These are phyloP conservation scores for Verticillium klebahnii DNA, from an alignment of 2,329 filamentous ascomycete species.

Conservation along the genomic window DNA sequence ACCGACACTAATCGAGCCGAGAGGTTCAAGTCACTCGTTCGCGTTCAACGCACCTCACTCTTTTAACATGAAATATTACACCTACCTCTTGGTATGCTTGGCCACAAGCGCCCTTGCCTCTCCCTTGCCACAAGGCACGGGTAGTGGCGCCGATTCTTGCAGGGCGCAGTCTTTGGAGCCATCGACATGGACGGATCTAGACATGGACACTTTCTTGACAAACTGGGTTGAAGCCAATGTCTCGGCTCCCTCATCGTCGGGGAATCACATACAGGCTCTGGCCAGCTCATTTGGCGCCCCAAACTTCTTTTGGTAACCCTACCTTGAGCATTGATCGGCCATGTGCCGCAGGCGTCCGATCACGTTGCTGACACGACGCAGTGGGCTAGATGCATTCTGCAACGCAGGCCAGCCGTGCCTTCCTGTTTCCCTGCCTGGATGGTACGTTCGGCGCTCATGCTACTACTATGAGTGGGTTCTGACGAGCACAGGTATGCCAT, in stretches of 20 bases:
- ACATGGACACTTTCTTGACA: neutral
- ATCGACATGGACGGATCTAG: neutral
- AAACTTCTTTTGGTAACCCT: constrained; percentile 6
- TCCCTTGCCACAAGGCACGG: neutral
- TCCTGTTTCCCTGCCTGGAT: neutral
- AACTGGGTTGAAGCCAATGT: too few relatives aligned
- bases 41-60: too few relatives aligned
- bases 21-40: too few relatives aligned
- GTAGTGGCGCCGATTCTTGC: neutral
- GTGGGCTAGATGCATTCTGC: constrained; percentile 4
- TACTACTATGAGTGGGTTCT: neutral
- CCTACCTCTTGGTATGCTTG: neutral
- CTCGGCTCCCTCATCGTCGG: too few relatives aligned
- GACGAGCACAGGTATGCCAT: constrained; percentile 1
- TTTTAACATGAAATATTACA: too few relatives aligned
- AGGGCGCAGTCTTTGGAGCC: neutral
- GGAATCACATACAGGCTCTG: constrained; percentile 1
- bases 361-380: neutral
- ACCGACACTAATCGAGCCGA: too few relatives aligned
- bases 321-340: too few relatives aligned
- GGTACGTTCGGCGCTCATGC: neutral
- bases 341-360: too few relatives aligned
- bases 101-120: neutral
- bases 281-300: constrained; percentile 2
- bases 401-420: constrained; percentile 5